These are phyloP conservation scores for Physcomitrium patens DNA, from an alignment of 225 moss, liverwort and hornwort genomes.

Conservation along the genomic window DNA sequence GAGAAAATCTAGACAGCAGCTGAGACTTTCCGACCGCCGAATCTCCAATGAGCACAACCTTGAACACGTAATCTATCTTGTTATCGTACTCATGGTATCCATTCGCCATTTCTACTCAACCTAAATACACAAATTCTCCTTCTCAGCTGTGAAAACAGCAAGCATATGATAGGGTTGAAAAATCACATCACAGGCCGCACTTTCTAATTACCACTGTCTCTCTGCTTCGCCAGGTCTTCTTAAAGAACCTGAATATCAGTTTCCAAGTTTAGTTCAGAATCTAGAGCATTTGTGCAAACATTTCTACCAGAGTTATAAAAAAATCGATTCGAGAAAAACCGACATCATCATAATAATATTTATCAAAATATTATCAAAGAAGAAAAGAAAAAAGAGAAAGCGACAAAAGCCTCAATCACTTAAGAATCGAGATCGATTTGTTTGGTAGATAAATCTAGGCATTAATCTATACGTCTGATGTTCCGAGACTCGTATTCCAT, in stretches of 20 bases:
- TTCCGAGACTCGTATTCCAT: neutral
- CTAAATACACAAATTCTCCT: constrained; percentile 16
- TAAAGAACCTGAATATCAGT: constrained; percentile 31
- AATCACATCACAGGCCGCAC: constrained; percentile 35
- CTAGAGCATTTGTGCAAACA: neutral
- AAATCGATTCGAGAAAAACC: neutral
- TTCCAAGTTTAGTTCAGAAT: constrained; percentile 21
- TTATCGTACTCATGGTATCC: constrained; percentile 86
- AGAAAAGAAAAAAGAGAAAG: neutral
- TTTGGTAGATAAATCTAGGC: neutral
- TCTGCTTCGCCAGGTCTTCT: constrained; percentile 18
- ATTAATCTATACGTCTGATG: neutral
- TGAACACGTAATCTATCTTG: constrained; percentile 93
- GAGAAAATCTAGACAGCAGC: constrained; percentile 89
- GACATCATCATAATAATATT: no score
- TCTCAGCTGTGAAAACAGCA: constrained; percentile 25
- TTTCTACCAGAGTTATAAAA: neutral
- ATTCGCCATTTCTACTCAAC: constrained; percentile 72
- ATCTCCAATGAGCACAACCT: constrained; percentile 90
- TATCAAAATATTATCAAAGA: neutral
- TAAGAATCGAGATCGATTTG: neutral
- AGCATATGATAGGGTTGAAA: neutral
- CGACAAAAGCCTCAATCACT: neutral
- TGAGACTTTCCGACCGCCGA: constrained; percentile 96
- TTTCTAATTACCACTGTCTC: neutral